Evolutionary conservation across 176 grass and related monocot genomes (phyloP), one percentile per base, ranked within the genome.

Genomic region (Tillandsia leiboldiana): DNA sequence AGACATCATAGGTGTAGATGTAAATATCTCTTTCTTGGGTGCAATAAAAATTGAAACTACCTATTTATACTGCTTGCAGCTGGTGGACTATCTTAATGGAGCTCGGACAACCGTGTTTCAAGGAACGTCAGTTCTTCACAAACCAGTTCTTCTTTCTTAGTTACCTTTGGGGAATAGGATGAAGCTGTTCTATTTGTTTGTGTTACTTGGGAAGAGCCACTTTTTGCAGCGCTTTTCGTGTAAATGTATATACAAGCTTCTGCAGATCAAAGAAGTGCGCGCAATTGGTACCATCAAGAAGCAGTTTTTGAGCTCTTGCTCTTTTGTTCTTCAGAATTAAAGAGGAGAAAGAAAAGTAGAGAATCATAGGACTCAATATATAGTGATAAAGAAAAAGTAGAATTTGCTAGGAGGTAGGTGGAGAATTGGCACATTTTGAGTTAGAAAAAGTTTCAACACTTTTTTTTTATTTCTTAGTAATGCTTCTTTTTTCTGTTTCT

Each of bases 51-150:
- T 42, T 6, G 33, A 42, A 42, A 42, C 33, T 42, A 42, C 6
- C 3, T 42, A 33, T 33, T 0, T 6, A 5, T 42, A 42, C 33
- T 42, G 33, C 33, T 15, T 87, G 67, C 82, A 99, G 94, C 82
- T 93, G 51, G 62, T 62, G 14, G 80, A 87, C 42, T 63, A 82
- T 77, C 81, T 99, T 50, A 99, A 90, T 10, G 89, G 94, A 50
- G 85, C 82, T 15, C 84, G 89, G 13, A 87, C 82, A 48, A 87
- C 86, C 10, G 77, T 90, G 20, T 93, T 99, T 74, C 81, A 90
- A 12, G 89, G 89, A 53, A 87, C 94, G 66, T 99, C 89, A 47
- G 82, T 79, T 53, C 81, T 93, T 49, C 84, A 93, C 78, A 99
- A 99, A 84, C 80, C 66, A 57, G 72, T 99, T 67, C 70, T 66